Evolutionary conservation across 78 protist species (phyloP).

Genomic region (Dictyostelium firmibasis): DNA sequence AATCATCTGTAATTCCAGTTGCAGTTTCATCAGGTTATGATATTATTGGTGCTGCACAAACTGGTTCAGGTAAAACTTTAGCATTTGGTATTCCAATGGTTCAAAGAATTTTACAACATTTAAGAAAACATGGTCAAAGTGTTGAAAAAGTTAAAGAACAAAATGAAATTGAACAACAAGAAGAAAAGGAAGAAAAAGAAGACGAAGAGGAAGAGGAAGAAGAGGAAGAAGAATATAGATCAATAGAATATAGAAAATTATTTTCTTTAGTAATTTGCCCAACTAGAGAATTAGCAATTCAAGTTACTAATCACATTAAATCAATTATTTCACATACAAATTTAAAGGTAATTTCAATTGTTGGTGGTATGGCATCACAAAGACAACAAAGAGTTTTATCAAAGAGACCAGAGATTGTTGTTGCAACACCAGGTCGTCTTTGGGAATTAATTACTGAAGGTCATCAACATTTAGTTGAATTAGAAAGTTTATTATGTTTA

Average conservation of each 20-base stretch:
- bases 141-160: background rate
- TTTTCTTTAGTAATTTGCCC: slow-evolving; percentile 70
- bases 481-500: slow-evolving; percentile 52
- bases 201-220: background rate
- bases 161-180: background rate
- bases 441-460: slow-evolving; percentile 85
- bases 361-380: slow-evolving; percentile 88
- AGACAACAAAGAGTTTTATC: slow-evolving; percentile 83
- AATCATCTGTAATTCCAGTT: slow-evolving; percentile 39
- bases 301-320: slow-evolving; percentile 74
- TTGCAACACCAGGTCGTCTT: slow-evolving; percentile 91
- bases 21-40: slow-evolving; percentile 54
- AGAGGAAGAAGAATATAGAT: background rate
- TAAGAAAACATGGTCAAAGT: slow-evolving; percentile 1
- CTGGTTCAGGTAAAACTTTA: slow-evolving; percentile 94
- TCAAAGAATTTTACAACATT: slow-evolving; percentile 56
- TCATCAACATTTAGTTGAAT: slow-evolving; percentile 32
- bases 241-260: background rate
- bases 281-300: slow-evolving; percentile 82
- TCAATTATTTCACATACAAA: slow-evolving; percentile 47
- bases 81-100: slow-evolving; percentile 92
- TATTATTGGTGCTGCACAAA: slow-evolving; percentile 86
- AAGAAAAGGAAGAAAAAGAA: background rate
- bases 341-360: slow-evolving; percentile 67
- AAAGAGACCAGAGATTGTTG: slow-evolving; percentile 86